Evolutionary conservation across 2,329 filamentous ascomycete genomes (phyloP).

Genomic region (Chalaropsis ovoidea): DNA sequence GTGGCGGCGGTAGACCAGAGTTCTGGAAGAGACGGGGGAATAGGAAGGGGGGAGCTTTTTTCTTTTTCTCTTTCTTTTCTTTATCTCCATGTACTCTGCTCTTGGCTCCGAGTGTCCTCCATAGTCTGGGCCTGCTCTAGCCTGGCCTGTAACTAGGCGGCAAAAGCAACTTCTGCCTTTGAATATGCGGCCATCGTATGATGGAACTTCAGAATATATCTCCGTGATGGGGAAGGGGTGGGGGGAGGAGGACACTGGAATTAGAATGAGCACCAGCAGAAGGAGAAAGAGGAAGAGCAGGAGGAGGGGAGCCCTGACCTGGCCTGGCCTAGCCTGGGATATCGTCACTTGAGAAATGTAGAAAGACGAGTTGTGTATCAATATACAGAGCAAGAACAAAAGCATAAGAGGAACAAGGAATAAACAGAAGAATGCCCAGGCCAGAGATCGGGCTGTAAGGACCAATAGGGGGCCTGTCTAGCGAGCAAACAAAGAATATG

Average conservation of each 20-base stretch:
- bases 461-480: background rate
- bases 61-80: background rate
- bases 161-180: constrained; percentile 10
- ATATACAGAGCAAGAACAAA: background rate
- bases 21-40: constrained; percentile 6
- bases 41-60: background rate
- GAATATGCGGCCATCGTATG: constrained; percentile 12
- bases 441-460: background rate
- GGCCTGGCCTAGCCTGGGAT: background rate
- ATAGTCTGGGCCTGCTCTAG: background rate
- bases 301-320: background rate
- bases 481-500: background rate
- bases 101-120: background rate
- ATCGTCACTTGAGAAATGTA: background rate
- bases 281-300: background rate
- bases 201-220: constrained; percentile 11
- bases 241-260: background rate
- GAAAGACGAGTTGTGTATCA: background rate
- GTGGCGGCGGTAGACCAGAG: background rate
- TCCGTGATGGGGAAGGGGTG: background rate
- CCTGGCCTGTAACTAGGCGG: constrained; percentile 3
- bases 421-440: background rate
- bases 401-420: background rate
- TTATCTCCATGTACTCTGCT: background rate
- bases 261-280: too few relatives aligned